Evolutionary conservation across 2,329 filamentous ascomycete genomes (phyloP).

Genomic region (Fusarium sp.): DNA sequence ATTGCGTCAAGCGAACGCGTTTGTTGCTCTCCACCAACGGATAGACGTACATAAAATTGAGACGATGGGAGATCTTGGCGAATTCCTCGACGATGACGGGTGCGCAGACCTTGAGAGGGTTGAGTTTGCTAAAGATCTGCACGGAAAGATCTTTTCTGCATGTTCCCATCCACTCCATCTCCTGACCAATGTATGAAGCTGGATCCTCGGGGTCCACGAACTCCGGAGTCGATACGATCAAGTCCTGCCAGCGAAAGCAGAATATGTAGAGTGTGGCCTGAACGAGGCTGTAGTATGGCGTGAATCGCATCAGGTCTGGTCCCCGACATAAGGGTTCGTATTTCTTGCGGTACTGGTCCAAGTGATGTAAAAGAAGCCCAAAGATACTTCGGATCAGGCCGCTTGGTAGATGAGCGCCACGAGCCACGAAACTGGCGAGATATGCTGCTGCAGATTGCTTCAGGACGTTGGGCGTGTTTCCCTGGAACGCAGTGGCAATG

Average conservation of each 20-base stretch:
- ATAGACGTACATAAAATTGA: conserved; percentile 89
- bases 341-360: conserved; percentile 76
- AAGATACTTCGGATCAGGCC: conserved; percentile 85
- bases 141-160: conserved; percentile 77
- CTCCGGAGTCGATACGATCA: conserved; percentile 71
- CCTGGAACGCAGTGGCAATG: conserved; percentile 57
- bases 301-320: conserved; percentile 84
- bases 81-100: conserved; percentile 92
- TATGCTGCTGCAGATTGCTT: conserved; percentile 91
- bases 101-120: conserved; percentile 94
- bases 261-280: conserved; percentile 94
- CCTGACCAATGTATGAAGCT: conserved; percentile 69
- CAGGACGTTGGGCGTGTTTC: conserved; percentile 73
- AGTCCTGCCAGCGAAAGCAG: conserved; percentile 96
- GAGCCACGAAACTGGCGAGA: conserved; percentile 90
- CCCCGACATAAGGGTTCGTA: conserved; percentile 80
- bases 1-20: conserved; percentile 80
- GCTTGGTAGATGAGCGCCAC: conserved; percentile 81
- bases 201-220: conserved; percentile 69
- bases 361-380: conserved; percentile 76
- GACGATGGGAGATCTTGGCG: conserved; percentile 83
- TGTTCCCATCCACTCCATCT: conserved; percentile 79
- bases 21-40: conserved; percentile 92
- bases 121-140: conserved; percentile 87
- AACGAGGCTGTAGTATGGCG: conserved; percentile 85